These are phyloP conservation scores for Boletus reticuloceps DNA, from an alignment of 768 basidiomycete species.

Conservation along the genomic window DNA sequence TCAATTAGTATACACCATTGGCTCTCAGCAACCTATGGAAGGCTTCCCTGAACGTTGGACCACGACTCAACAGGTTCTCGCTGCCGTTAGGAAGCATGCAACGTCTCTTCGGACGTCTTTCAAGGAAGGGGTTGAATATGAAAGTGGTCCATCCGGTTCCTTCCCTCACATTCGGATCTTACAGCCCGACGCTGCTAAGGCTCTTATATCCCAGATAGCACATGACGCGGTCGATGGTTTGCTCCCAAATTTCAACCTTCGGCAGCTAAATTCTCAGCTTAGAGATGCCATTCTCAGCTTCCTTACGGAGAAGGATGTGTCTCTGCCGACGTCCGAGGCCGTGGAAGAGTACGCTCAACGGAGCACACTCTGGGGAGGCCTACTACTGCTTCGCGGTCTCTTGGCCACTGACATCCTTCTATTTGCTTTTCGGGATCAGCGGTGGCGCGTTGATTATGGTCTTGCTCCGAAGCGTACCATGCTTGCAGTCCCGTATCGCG, in stretches of 20 bases:
- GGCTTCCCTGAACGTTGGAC: constrained; percentile 34
- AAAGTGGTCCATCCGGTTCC: neutral
- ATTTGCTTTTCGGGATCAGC: constrained; percentile 35
- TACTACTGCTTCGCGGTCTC: constrained; percentile 47
- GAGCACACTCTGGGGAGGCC: constrained; percentile 29
- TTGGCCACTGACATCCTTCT: constrained; percentile 40
- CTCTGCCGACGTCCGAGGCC: neutral
- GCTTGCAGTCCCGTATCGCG: constrained; percentile 53
- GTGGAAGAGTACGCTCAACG: constrained; percentile 11
- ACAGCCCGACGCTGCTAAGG: neutral
- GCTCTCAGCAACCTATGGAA: constrained; percentile 24
- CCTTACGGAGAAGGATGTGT: neutral
- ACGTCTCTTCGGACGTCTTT: neutral
- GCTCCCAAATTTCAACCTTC: constrained; percentile 16
- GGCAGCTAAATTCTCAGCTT: neutral
- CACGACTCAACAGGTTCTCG: constrained; percentile 26
- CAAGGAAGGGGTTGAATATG: neutral
- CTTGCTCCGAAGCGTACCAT: constrained; percentile 40
- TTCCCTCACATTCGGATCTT: constrained; percentile 22
- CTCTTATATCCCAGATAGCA: neutral
- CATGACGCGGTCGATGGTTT: constrained; percentile 4
- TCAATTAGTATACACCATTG: constrained; percentile 34
- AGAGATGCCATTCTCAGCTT: neutral
- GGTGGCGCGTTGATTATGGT: constrained; percentile 55
- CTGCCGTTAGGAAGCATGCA: constrained; percentile 11